Percentiles rank a stretch among this genome's conserved stretches.
Evolutionary conservation across 75 land plant species (phyloP).

Genomic region (Pinus tabuliformis): DNA sequence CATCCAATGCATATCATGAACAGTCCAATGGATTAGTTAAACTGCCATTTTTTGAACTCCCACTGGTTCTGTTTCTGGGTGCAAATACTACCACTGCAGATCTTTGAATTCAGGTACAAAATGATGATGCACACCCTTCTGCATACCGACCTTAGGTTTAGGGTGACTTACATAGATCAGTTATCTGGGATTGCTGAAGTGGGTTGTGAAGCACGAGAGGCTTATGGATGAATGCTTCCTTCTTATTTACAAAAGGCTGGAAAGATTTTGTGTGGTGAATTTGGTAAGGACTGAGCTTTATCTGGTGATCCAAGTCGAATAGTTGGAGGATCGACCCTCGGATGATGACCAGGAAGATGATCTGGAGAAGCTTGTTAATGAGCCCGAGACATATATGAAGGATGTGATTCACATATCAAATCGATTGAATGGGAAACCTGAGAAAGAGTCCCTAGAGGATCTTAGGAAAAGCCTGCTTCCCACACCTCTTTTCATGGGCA

Average conservation of each 20-base stretch:
- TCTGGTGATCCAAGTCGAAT: constrained; percentile 79
- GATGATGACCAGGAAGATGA: constrained; percentile 40
- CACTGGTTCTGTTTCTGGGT: constrained; percentile 94
- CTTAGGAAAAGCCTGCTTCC: constrained; percentile 78
- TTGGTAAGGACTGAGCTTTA: constrained; percentile 77
- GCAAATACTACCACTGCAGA: constrained; percentile 85
- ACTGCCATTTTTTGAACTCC: constrained; percentile 90
- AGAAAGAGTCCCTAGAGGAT: constrained; percentile 70
- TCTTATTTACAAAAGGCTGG: constrained; percentile 95
- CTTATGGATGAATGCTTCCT: constrained; percentile 96
- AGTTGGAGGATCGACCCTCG: constrained; percentile 91
- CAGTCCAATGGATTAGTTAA: constrained; percentile 48
- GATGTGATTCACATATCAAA: constrained; percentile 89
- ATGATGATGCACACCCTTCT: constrained; percentile 99
- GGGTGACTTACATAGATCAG: constrained; percentile 80
- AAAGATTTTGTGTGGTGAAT: constrained; percentile 73
- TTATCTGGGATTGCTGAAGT: constrained; percentile 62
- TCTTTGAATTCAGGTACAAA: constrained; percentile 96
- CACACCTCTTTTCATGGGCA: constrained; percentile 91
- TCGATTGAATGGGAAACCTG: constrained; percentile 71
- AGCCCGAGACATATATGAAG: constrained; percentile 88
- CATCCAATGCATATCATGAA: neutral
- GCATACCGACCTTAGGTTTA: constrained; percentile 93
- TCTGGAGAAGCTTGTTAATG: constrained; percentile 69
- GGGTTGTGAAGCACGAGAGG: constrained; percentile 91